Conservation (phyloP, 495 filamentous ascomycete species). For the Cetradonia linearis region DNA sequence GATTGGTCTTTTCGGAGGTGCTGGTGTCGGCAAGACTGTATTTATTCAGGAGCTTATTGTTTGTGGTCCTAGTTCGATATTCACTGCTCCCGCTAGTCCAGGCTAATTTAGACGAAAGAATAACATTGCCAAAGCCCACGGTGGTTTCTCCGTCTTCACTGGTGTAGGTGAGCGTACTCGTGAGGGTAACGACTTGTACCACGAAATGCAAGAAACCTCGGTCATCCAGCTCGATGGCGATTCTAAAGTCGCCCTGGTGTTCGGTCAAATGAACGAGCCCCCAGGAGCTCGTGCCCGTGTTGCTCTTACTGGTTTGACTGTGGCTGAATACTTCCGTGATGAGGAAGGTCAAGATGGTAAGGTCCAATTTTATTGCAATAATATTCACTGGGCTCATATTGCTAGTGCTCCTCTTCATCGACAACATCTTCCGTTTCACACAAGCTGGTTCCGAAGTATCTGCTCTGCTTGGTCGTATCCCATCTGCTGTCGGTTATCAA, state of each 20-base stretch:
- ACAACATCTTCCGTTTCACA: conserved; percentile 99
- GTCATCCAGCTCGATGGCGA: conserved; percentile 99
- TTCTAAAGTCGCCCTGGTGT: conserved; percentile 98
- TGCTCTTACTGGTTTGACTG: conserved; percentile 81
- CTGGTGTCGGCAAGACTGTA: conserved; percentile 99
- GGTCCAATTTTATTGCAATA: conserved; percentile 8
- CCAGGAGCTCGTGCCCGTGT: conserved; percentile 99
- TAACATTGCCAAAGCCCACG: conserved; percentile 99
- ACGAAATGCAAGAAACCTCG: conserved; percentile 99
- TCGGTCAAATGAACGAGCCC: conserved; percentile 99
- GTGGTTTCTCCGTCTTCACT: conserved; percentile 99
- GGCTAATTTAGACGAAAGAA: conserved; percentile 46
- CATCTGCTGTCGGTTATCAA: conserved; percentile 99
- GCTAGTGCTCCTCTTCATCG: conserved; percentile 91
- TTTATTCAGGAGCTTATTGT: conserved; percentile 99
- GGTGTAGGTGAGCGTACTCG: conserved; percentile 99
- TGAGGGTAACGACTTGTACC: conserved; percentile 99
- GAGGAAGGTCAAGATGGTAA: conserved; percentile 89
- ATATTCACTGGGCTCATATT: conserved; percentile 20
- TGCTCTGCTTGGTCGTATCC: conserved; percentile 97
- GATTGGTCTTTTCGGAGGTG: conserved; percentile 99
- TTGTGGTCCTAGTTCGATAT: conserved; percentile 28
- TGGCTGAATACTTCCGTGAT: conserved; percentile 96
- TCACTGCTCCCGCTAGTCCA: background rate
- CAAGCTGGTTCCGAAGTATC: conserved; percentile 99